Conservation (phyloP, 1,139 yeast genomes). For the Suhomyces terraborum region DNA sequence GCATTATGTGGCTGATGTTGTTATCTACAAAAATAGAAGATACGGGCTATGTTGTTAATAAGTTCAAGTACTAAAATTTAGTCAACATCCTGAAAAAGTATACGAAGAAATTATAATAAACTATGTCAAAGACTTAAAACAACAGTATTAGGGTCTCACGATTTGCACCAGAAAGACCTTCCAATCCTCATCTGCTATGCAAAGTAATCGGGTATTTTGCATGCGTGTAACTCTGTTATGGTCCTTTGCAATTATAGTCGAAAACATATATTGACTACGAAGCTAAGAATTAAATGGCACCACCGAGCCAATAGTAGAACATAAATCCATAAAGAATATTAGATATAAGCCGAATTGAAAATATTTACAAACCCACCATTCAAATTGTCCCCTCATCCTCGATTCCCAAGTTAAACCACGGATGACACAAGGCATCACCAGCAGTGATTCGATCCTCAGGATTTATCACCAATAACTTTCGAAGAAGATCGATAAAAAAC, state of each 20-base stretch:
- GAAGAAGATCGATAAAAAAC: conserved; percentile 67
- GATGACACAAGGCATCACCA: conserved; percentile 69
- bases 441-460: conserved; percentile 68
- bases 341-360: conserved; percentile 9
- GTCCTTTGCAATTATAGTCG: background rate
- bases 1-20: too few relatives aligned
- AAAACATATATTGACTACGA: conserved; percentile 2
- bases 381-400: conserved; percentile 68
- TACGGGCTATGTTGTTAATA: too few relatives aligned
- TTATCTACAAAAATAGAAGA: too few relatives aligned
- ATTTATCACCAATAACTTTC: conserved; percentile 61
- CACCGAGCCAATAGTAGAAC: conserved; percentile 2
- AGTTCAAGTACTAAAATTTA: too few relatives aligned
- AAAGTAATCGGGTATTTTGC: too few relatives aligned
- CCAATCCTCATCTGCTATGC: too few relatives aligned
- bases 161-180: too few relatives aligned
- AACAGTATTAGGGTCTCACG: too few relatives aligned
- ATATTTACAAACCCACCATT: conserved; percentile 5
- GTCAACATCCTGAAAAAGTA: too few relatives aligned
- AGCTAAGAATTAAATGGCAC: conserved; percentile 5
- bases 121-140: too few relatives aligned
- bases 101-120: too few relatives aligned
- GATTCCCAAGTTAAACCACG: conserved; percentile 76
- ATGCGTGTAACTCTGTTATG: background rate
- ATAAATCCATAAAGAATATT: conserved; percentile 5